These are phyloP conservation scores for Penicillium coprophilum DNA, from an alignment of 495 filamentous ascomycete species.

Conservation along the genomic window DNA sequence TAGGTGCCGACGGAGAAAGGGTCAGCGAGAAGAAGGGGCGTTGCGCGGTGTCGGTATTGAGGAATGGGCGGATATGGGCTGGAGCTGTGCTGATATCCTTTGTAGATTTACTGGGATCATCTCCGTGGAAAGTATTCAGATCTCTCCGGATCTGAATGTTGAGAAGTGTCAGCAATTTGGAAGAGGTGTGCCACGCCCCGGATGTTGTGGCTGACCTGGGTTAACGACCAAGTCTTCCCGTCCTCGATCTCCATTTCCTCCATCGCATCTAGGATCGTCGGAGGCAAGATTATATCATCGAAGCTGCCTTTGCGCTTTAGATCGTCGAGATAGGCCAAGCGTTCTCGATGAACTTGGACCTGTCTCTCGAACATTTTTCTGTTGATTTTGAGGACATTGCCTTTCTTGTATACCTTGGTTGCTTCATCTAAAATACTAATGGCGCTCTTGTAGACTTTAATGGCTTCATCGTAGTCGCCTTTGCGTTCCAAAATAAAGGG, in stretches of 20 bases:
- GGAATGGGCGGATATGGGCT: conserved; percentile 14
- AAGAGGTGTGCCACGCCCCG: background rate
- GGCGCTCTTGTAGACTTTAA: conserved; percentile 21
- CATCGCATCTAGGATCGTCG: conserved; percentile 15
- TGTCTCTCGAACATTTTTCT: conserved; percentile 26
- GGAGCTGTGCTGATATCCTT: conserved; percentile 6
- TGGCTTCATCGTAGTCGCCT: conserved; percentile 38
- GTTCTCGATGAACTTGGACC: conserved; percentile 17
- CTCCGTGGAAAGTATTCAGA: conserved; percentile 9
- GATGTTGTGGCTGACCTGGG: conserved; percentile 6
- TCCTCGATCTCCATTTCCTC: conserved; percentile 12
- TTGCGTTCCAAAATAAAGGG: conserved; percentile 20
- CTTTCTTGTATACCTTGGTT: conserved; percentile 19
- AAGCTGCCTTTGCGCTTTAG: conserved; percentile 14
- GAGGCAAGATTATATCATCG: conserved; percentile 13
- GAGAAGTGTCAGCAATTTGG: background rate
- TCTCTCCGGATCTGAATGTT: conserved; percentile 15
- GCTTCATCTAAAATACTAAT: conserved; percentile 18
- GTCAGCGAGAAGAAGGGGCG: conserved; percentile 14
- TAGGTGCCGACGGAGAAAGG: conserved; percentile 1
- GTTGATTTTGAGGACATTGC: conserved; percentile 16
- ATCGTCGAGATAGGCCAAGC: conserved; percentile 15
- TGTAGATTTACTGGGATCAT: background rate
- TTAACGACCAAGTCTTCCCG: conserved; percentile 11
- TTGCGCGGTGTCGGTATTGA: conserved; percentile 9